Evolutionary conservation across 2,329 filamentous ascomycete species (phyloP), one percentile per base, ranked within the genome.

Genomic region (Stemphylium vesicarium): DNA sequence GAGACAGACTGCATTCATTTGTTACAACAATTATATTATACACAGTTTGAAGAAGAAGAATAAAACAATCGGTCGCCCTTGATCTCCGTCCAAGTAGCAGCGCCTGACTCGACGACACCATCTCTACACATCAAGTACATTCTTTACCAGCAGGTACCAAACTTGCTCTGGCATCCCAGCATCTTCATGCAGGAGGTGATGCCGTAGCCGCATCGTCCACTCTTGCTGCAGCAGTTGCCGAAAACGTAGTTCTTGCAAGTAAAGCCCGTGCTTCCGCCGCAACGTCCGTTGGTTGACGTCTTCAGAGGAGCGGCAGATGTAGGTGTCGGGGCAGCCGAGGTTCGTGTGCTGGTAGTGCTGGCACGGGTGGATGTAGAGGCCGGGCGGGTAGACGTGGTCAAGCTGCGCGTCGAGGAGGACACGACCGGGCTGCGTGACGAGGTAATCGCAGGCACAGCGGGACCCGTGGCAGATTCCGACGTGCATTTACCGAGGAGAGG

Each of bases 401-500:
- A 20, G 11, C 40, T 45, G 16, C 39, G 33, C 24, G 40, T 32
- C 8, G 48, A 44, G 10, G 31, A 41, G 2, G 50, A 52, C 4
- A 45, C 50, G n/a, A 37, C 26, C 15, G 43, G 18, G 10, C 40
- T 44, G 16, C 39, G 24, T 18, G 40, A 32, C 4, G 40, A 26
- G 16, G 36, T 37, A 24, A 42, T 41, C 7, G 24, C 9, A 24
- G 47, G 32, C 5, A 16, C 38, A 13, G 38, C n/a, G 29, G 22
- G 16, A 44, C 24, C 24, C 12, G 40, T 13, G 35, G 29, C 32
- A 15, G 35, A 31, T 12, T 20, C 36, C 4, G 41, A 45, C 5
- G 49, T 20, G 44, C 44, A 53, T 42, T 35, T 42, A n/a, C 50
- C 50, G 11, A 53, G 38, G 12, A 53, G 43, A 15, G 50, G 15